Base-by-base conservation (phyloP, 495 filamentous ascomycete species). In the Evansstolkia leycettana region DNA sequence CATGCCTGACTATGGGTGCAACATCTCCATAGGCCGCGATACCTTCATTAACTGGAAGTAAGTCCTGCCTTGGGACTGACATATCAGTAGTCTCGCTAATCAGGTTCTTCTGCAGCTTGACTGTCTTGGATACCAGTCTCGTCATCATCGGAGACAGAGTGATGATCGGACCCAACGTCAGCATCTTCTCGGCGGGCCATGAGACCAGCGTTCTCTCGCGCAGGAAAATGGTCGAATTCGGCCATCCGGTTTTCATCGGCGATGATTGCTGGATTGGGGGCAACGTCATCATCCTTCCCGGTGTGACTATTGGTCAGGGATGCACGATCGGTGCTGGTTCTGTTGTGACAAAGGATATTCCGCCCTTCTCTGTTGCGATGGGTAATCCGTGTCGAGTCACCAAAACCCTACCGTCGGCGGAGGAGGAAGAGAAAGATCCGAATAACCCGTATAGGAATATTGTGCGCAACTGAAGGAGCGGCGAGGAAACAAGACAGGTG, bases 231-330 rank as follows among this genome's bases (percentile, higher is more conserved):
- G 51, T 86, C 0, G 87, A 94, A 57, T 46, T 58, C 16, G 87
- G 86, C 0, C 75, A 70, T 37, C 78, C 82, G 12, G 82, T 95
- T 43, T 67, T 59, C 10, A 76, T 94, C 38, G 84, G 78, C 0
- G 82, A 92, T 46, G 88, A 94, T 53, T 90, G 84, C 44, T 95
- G 88, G 87, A 52, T 95, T 17, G 84, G 82, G 0, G 87, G 87
- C 0, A 79, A 79, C 51, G 84, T 81, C 7, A 70, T 69, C 26
- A 64, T 95, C 5, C 53, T 82, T 12, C 76, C 83, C 0, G 88
- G 88, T 0, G 82, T 95, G 16, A 88, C 65, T 5, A 78, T 94
- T 40, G 87, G 88, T 0, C 79, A 71, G 42, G 80, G 85, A 0
- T 72, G 70, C 12, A 78, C 78, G 0, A 67, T 94, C 45, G 87